phyloP scores from a whole-genome alignment of 768 basidiomycete genomes.

The Fomitopsis serialis region DNA sequence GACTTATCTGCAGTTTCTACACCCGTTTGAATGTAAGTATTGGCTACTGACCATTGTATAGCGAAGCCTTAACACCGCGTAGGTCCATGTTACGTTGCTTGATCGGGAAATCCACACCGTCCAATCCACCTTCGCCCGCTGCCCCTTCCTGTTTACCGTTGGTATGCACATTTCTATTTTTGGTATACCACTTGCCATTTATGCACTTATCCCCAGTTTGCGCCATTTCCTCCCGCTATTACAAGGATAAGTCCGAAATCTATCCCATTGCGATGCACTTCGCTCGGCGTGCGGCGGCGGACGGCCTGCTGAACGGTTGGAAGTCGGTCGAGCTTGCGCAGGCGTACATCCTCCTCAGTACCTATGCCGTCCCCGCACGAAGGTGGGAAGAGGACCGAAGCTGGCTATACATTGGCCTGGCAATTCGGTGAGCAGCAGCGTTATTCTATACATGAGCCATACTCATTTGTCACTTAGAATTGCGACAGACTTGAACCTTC shows the following conservation, averaged over 20 bases:
- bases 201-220: slow-evolving; percentile 48
- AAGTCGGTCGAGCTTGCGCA: slow-evolving; percentile 83
- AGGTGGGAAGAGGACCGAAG: slow-evolving; percentile 89
- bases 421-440: slow-evolving; percentile 51
- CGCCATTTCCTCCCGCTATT: slow-evolving; percentile 81
- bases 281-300: slow-evolving; percentile 77
- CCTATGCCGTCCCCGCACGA: slow-evolving; percentile 74
- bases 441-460: too few species aligned
- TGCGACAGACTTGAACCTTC: slow-evolving; percentile 86
- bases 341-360: slow-evolving; percentile 85
- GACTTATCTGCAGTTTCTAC: slow-evolving; percentile 50
- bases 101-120: slow-evolving; percentile 81
- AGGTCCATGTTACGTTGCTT: slow-evolving; percentile 70
- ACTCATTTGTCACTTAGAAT: too few species aligned
- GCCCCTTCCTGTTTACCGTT: slow-evolving; percentile 89
- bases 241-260: slow-evolving; percentile 76
- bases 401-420: slow-evolving; percentile 86
- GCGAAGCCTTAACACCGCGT: slow-evolving; percentile 33
- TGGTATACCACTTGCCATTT: not conserved
- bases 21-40: slow-evolving; percentile 57
- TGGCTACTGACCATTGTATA: not conserved
- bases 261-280: slow-evolving; percentile 89
- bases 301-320: slow-evolving; percentile 52
- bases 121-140: slow-evolving; percentile 71
- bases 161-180: slow-evolving; percentile 31